Evolutionary conservation across 106 monocot species (phyloP).

Genomic region (Apostasia ramifera): DNA sequence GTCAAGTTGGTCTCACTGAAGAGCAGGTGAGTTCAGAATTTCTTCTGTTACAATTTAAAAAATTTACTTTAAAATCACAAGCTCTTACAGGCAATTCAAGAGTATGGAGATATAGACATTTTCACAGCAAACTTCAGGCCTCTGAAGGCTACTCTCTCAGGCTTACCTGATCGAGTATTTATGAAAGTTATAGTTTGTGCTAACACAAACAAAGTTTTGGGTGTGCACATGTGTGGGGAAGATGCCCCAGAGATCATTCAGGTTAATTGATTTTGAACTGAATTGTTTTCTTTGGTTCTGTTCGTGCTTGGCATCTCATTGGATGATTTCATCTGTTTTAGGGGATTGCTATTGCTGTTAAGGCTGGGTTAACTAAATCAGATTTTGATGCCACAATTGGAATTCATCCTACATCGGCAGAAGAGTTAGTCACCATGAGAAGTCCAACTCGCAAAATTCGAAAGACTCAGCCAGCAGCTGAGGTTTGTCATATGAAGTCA

Average conservation of each 20-base stretch:
- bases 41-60: not conserved
- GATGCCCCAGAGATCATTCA: slow-evolving; percentile 95
- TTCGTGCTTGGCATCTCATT: not conserved
- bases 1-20: slow-evolving; percentile 95
- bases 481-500: slow-evolving; percentile 32
- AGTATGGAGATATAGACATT: slow-evolving; percentile 84
- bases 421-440: slow-evolving; percentile 98
- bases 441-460: slow-evolving; percentile 80
- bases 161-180: slow-evolving; percentile 84
- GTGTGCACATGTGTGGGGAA: slow-evolving; percentile 99
- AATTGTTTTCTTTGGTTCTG: slow-evolving; percentile 6
- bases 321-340: slow-evolving; percentile 17
- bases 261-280: slow-evolving; percentile 29
- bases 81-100: slow-evolving; percentile 64
- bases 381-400: slow-evolving; percentile 94
- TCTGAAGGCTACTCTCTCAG: slow-evolving; percentile 88
- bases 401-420: slow-evolving; percentile 90
- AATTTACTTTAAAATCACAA: not conserved
- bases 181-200: slow-evolving; percentile 97
- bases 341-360: slow-evolving; percentile 96
- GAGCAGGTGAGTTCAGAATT: slow-evolving; percentile 49
- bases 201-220: slow-evolving; percentile 80
- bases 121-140: slow-evolving; percentile 95
- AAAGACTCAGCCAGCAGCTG: slow-evolving; percentile 17
- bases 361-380: slow-evolving; percentile 74